These are phyloP conservation scores for Aspergillus terreus DNA, from an alignment of 2,329 filamentous ascomycete genomes.

Conservation along the genomic window DNA sequence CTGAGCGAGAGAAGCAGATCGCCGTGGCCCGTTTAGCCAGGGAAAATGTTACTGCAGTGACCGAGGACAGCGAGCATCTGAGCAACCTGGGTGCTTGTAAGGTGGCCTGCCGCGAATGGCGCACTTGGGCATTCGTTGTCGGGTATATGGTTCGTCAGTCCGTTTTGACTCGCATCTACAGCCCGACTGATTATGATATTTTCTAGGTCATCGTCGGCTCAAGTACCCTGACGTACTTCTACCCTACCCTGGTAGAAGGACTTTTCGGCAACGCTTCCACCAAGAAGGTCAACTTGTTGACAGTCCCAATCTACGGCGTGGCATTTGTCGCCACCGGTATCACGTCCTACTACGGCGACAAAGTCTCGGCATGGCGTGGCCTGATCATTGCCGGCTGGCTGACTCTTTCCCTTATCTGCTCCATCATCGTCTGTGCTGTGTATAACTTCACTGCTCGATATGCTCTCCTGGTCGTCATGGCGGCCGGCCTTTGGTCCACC, in stretches of 20 bases:
- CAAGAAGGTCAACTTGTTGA: slow-evolving; percentile 20
- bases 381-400: slow-evolving; percentile 51
- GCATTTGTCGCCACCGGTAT: slow-evolving; percentile 42
- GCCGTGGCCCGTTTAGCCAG: neutral
- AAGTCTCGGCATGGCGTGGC: slow-evolving; percentile 44
- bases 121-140: slow-evolving; percentile 26
- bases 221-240: slow-evolving; percentile 28
- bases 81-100: slow-evolving; percentile 8
- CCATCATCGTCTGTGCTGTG: slow-evolving; percentile 40
- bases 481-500: slow-evolving; percentile 51
- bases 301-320: slow-evolving; percentile 51
- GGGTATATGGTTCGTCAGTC: slow-evolving; percentile 34
- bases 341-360: slow-evolving; percentile 46
- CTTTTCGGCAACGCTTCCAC: slow-evolving; percentile 25
- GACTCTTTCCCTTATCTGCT: slow-evolving; percentile 34
- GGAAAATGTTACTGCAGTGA: slow-evolving; percentile 10
- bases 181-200: neutral
- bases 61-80: slow-evolving; percentile 11
- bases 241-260: slow-evolving; percentile 25
- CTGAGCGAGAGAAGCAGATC: neutral
- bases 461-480: slow-evolving; percentile 54
- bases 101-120: neutral
- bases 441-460: slow-evolving; percentile 54
- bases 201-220: slow-evolving; percentile 33
- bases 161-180: too few relatives aligned